Evolutionary conservation across 768 basidiomycete species (phyloP), one percentile per base, ranked within the genome.

Genomic region (Pisolithus albus): DNA sequence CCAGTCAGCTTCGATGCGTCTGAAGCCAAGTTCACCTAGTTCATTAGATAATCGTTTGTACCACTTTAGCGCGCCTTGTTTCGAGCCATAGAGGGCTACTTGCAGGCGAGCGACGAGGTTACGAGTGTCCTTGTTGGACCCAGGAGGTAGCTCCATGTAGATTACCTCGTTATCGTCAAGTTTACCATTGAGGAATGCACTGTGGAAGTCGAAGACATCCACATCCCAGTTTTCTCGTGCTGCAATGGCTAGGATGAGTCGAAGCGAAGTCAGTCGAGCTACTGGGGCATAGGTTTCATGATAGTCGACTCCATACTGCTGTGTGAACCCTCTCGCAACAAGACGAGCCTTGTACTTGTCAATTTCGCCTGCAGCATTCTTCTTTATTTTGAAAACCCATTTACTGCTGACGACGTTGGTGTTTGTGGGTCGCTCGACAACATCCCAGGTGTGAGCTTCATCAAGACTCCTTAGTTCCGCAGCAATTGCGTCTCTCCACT

Each of bases 341-440:
- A 49, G n/a, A 11, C 16, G 15, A 7, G 37, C 50, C 30, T 56
- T 59, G 18, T 59, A 50, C 5, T 63, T 59, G 2, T 55, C 50
- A 24, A 76, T 61, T 0, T 57, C 44, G 11, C 75, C 73, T 1
- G 56, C 38, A 0, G 61, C 55, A 47, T 76, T 70, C 36, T 60
- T 50, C 59, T 81, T 80, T 16, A 65, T 55, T 28, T 58, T 59
- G 55, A 69, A 79, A 16, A 77, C 72, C 72, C 72, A 77, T n/a
- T 67, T 64, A 10, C 56, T 59, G 2, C 63, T 56, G 1, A 56
- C 6, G 8, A 56, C 9, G 21, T 54, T 51, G 1, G 3, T 26
- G 13, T 28, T 46, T 16, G 19, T 43, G 2, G 51, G 55, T 23
- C 16, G 28, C 7, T 56, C 18, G 1, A 54, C 46, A 0, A 60